Conservation (phyloP, 495 filamentous ascomycete species). For the Oleoguttula mirabilis region DNA sequence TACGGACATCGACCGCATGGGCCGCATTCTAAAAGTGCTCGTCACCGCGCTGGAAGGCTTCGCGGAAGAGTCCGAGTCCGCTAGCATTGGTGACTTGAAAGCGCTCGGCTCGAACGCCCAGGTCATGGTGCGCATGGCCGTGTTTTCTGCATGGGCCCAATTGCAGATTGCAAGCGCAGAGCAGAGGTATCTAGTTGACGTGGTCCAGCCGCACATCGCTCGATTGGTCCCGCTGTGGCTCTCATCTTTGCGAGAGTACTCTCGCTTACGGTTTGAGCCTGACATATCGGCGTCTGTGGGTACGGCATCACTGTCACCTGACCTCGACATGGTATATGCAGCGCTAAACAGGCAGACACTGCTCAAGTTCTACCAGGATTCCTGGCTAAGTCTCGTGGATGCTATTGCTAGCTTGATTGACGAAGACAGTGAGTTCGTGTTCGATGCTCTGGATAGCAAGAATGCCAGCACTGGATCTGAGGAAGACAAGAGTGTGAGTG, state of each 20-base stretch:
- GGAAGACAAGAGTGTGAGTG: conserved; percentile 7
- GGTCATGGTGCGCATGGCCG: conserved; percentile 95
- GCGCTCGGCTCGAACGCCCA: conserved; percentile 91
- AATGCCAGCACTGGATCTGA: conserved; percentile 35
- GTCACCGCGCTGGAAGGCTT: conserved; percentile 90
- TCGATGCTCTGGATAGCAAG: conserved; percentile 89
- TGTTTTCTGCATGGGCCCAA: conserved; percentile 98
- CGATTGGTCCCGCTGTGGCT: conserved; percentile 88
- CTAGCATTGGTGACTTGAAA: conserved; percentile 83
- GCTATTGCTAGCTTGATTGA: conserved; percentile 96
- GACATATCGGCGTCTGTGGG: conserved; percentile 85
- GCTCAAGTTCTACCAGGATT: conserved; percentile 91
- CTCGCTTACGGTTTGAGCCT: conserved; percentile 84
- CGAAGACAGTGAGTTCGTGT: conserved; percentile 93
- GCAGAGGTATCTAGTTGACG: conserved; percentile 76
- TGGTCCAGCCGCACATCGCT: conserved; percentile 80
- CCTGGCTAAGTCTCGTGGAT: conserved; percentile 92
- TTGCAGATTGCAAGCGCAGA: conserved; percentile 92
- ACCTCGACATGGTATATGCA: conserved; percentile 82
- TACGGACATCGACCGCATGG: conserved; percentile 95
- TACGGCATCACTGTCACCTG: conserved; percentile 50
- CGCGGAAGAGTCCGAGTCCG: conserved; percentile 63
- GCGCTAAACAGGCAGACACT: conserved; percentile 89
- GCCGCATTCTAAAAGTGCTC: conserved; percentile 83
- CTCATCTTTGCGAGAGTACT: conserved; percentile 84